Base-by-base conservation (phyloP, 129 eudicot genomes). In the Saposhnikovia divaricata region DNA sequence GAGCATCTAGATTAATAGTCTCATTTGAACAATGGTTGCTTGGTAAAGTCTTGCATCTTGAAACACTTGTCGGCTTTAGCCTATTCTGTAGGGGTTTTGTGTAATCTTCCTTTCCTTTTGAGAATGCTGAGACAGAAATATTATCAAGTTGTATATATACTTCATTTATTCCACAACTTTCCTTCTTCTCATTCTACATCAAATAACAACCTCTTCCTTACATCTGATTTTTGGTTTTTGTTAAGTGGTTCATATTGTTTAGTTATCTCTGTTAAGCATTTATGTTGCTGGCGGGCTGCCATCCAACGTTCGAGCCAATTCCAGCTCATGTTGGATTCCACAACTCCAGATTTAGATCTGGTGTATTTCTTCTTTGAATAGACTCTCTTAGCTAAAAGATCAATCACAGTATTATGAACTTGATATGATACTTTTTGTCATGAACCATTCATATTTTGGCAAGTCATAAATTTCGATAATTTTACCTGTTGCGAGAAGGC, bases 301-400 rank as follows among this genome's bases (percentile, higher is more conserved):
- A 93, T 93, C 98, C 98, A 93, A 76, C 98, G 87, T 81, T 93
- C 98, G 15, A 93, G 87, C 98, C 98, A 93, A 84, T 85, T 92
- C 96, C 93, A 90, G 44, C 97, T 87, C 87, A 83, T 79, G 85
- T 87, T 88, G 9, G 90, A 59, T 76, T 93, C 93, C 6, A 82
- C 72, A 14, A 85, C 89, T 6, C 87, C 85, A n/a, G 85, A 75
- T 85, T 89, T 84, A 40, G 85, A 72, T 87, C 53, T 90, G 75
- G 38, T 82, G 28, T 85, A 90, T 80, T 86, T 89, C 86, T 90
- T 93, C 89, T 89, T 92, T 55, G 93, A 81, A 78, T 96, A 93
- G 12, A 90, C n/a, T n/a, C 83, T 82, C 96, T 89, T 77, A 93
- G 80, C 98, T 93, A 77, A 40, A 75, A 25, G 72, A 76, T 37